Evolutionary conservation across 352 stramenopile species (phyloP).

Genomic region (Pelagophyceae sp.): DNA sequence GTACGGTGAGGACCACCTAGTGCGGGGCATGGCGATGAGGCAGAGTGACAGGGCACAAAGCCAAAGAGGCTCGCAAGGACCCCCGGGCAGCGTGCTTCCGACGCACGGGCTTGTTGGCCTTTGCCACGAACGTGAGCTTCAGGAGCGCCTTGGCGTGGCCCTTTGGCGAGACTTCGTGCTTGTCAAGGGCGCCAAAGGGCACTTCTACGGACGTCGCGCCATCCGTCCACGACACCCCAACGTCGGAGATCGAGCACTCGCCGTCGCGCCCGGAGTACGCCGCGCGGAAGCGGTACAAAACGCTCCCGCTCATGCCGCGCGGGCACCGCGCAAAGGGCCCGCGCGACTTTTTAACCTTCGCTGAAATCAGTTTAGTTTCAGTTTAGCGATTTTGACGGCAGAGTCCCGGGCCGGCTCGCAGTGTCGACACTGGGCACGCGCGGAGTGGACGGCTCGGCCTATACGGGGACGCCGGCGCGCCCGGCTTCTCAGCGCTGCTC

Average conservation of each 20-base stretch:
- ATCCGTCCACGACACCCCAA: background rate
- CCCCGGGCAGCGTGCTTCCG: too few species aligned
- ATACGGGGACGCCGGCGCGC: too few species aligned
- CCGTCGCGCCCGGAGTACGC: conserved; percentile 5
- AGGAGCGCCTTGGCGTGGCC: conserved; percentile 1
- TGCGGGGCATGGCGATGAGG: too few species aligned
- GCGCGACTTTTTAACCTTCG: too few species aligned
- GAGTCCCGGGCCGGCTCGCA: too few species aligned
- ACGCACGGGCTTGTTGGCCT: background rate
- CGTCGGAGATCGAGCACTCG: background rate
- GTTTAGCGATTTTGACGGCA: too few species aligned
- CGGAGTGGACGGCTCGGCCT: too few species aligned
- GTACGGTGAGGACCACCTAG: background rate
- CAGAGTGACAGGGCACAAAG: too few species aligned
- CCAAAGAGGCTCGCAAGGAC: too few species aligned
- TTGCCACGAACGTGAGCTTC: background rate
- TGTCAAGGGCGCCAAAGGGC: background rate
- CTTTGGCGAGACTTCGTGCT: conserved; percentile 10
- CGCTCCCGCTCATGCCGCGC: background rate
- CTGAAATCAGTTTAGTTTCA: too few species aligned
- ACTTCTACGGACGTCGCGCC: background rate
- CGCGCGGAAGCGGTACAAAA: conserved; percentile 12
- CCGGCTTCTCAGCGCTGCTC: too few species aligned
- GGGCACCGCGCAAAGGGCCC: background rate
- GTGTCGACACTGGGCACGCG: too few species aligned